phyloP scores from a whole-genome alignment of 148 eudicot genomes.

The Nyssa sinensis region DNA sequence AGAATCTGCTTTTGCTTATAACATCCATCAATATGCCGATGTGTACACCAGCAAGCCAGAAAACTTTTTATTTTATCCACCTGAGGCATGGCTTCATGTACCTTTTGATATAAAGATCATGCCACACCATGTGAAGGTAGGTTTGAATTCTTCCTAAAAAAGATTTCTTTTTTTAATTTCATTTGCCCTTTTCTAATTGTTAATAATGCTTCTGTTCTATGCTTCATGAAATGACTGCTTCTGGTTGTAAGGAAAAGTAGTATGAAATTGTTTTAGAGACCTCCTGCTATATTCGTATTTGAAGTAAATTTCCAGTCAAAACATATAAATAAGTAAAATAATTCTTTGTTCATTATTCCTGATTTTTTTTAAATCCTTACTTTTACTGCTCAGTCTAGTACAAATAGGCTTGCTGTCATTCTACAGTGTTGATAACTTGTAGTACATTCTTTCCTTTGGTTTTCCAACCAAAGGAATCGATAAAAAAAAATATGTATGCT shows the following conservation, averaged over 20 bases:
- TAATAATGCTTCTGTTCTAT: not conserved
- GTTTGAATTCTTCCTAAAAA: slow-evolving; percentile 7
- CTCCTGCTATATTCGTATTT: too few relatives aligned
- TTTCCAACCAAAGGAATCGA: too few relatives aligned
- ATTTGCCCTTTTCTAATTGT: not conserved
- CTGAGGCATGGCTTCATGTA: slow-evolving; percentile 90
- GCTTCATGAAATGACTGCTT: not conserved
- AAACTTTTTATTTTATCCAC: slow-evolving; percentile 78
- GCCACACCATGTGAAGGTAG: slow-evolving; percentile 98
- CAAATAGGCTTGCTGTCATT: too few relatives aligned
- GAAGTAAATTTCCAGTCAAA: too few relatives aligned
- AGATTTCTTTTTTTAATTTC: not conserved
- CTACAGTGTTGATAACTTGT: too few relatives aligned
- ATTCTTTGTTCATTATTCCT: too few relatives aligned
- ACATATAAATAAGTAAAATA: too few relatives aligned
- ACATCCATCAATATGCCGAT: slow-evolving; percentile 94
- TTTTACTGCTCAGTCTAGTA: too few relatives aligned
- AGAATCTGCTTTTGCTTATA: slow-evolving; percentile 93
- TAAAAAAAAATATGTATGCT: too few relatives aligned
- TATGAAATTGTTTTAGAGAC: not conserved
- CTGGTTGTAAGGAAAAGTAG: not conserved
- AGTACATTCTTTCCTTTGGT: too few relatives aligned
- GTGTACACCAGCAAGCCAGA: slow-evolving; percentile 97
- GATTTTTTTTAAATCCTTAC: too few relatives aligned
- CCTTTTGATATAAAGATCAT: slow-evolving; percentile 92